Evolutionary conservation across 495 filamentous ascomycete species (phyloP).

Genomic region (Glutinoglossum americanum): DNA sequence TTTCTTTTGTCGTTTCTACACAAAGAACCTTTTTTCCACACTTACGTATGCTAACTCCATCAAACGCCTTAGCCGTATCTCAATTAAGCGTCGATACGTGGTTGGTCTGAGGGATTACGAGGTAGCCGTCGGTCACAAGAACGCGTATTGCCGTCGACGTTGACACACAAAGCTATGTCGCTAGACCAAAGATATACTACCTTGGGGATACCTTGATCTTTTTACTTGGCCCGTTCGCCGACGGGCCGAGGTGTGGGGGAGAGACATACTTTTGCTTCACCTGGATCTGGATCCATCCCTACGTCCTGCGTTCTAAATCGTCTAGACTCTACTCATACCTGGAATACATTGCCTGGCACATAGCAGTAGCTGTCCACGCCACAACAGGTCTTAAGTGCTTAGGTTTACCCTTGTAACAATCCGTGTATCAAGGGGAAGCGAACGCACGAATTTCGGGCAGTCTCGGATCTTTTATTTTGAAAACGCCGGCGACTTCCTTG

Average conservation of each 20-base stretch:
- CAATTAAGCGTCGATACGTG: neutral
- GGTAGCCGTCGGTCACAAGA: neutral
- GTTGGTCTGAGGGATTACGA: neutral
- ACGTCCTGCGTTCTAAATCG: no score
- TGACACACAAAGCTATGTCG: neutral
- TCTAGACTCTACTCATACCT: no score
- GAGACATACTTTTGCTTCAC: neutral
- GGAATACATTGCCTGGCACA: no score
- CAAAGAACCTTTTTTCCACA: neutral
- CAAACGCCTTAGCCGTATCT: neutral
- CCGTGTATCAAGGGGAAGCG: neutral
- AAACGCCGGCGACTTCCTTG: neutral
- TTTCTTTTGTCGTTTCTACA: neutral
- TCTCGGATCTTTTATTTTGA: neutral
- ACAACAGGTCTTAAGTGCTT: neutral
- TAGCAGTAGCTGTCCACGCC: neutral
- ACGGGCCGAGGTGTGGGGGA: neutral
- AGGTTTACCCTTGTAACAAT: neutral
- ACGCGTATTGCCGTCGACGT: neutral
- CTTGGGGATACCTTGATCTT: neutral
- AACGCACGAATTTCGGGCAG: neutral
- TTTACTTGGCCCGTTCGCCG: neutral
- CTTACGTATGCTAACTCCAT: neutral
- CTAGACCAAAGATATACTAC: neutral
- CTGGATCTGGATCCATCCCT: no score